These are phyloP conservation scores for Sodiomyces alkalinus DNA, from an alignment of 2,329 filamentous ascomycete species.

Conservation along the genomic window DNA sequence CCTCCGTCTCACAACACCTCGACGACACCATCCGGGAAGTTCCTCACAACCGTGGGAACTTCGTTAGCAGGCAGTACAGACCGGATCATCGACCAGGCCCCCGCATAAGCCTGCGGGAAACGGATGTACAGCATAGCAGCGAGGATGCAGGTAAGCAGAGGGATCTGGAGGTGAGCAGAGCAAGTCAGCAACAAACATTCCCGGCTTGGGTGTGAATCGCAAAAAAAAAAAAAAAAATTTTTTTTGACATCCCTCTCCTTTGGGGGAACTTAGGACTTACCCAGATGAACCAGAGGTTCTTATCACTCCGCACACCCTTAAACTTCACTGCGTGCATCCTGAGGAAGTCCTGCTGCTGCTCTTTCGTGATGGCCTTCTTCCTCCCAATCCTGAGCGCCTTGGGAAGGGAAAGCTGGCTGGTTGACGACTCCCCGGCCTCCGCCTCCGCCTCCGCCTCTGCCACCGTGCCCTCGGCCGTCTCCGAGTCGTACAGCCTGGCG, in stretches of 20 bases:
- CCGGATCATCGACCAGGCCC: constrained; percentile 6
- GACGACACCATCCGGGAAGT: constrained; percentile 11
- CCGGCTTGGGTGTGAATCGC: no score
- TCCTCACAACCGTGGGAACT: constrained; percentile 5
- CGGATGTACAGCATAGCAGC: constrained; percentile 34
- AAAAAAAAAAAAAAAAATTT: no score
- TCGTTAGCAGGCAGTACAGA: constrained; percentile 6
- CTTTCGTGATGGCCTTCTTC: constrained; percentile 48
- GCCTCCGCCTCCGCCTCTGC: no score
- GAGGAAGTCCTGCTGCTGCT: constrained; percentile 49
- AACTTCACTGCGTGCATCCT: constrained; percentile 45
- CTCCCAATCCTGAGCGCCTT: constrained; percentile 38
- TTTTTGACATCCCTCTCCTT: constrained; percentile 6
- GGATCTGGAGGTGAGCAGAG: constrained; percentile 31
- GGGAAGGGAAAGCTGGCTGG: constrained; percentile 16
- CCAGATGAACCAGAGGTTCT: constrained; percentile 55
- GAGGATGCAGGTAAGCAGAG: constrained; percentile 31
- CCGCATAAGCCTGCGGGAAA: constrained; percentile 29
- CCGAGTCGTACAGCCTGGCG: constrained; percentile 31
- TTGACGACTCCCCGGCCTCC: constrained; percentile 21
- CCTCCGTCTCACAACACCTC: constrained; percentile 12
- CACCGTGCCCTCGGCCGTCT: constrained; percentile 18
- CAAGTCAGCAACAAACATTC: no score
- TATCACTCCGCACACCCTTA: constrained; percentile 47
- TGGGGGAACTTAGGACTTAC: constrained; percentile 23